phyloP scores from a whole-genome alignment of 2,329 filamentous ascomycete genomes.

The Xylaria sp. region DNA sequence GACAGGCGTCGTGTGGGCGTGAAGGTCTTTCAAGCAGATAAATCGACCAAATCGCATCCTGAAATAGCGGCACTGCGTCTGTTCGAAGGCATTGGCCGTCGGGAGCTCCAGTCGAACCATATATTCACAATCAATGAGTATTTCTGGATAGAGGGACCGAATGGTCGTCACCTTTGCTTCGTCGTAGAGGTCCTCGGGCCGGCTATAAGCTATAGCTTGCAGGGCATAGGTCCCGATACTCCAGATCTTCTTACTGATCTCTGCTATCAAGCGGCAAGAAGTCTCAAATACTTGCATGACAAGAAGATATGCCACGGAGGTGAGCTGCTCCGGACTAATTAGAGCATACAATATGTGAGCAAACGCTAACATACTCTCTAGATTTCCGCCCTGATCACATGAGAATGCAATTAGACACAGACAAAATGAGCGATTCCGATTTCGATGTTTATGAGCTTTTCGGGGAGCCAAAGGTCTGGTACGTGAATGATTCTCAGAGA shows the following conservation, averaged over 20 bases:
- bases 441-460: slow-evolving; percentile 14
- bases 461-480: slow-evolving; percentile 21
- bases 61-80: slow-evolving; percentile 16
- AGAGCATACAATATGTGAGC: not conserved
- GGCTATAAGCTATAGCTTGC: slow-evolving; percentile 15
- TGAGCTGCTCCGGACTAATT: not conserved
- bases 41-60: slow-evolving; percentile 7
- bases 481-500: not conserved
- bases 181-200: slow-evolving; percentile 21
- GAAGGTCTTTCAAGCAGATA: slow-evolving; percentile 18
- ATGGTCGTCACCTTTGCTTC: slow-evolving; percentile 34
- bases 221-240: slow-evolving; percentile 17
- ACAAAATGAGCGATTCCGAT: slow-evolving; percentile 6
- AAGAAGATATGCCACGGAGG: slow-evolving; percentile 32
- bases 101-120: slow-evolving; percentile 18
- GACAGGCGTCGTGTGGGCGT: slow-evolving; percentile 9
- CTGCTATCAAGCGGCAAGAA: slow-evolving; percentile 23
- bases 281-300: slow-evolving; percentile 24
- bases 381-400: slow-evolving; percentile 33
- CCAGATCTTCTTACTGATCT: slow-evolving; percentile 25
- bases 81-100: slow-evolving; percentile 4
- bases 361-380: slow-evolving; percentile 4
- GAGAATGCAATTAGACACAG: slow-evolving; percentile 26
- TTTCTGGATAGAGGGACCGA: slow-evolving; percentile 32
- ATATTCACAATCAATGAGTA: slow-evolving; percentile 21